A percentile compares a stretch with the other conserved stretches of the same genome.
Conservation (phyloP, 805 yeast species). For the Candida jianshihensis region DNA sequence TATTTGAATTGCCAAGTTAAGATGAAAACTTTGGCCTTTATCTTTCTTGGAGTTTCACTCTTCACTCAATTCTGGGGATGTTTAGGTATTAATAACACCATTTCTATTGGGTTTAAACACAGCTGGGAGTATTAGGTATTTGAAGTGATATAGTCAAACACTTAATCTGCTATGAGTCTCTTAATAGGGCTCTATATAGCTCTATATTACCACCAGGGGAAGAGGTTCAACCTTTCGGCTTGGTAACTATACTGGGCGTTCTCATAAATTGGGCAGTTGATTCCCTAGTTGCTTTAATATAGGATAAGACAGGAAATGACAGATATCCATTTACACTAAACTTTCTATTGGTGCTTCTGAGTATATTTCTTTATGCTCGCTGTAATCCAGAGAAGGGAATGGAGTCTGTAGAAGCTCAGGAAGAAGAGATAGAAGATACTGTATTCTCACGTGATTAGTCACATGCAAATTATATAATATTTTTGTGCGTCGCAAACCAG, state of each 20-base stretch:
- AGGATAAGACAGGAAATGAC: constrained; percentile 31
- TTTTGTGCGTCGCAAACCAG: not conserved
- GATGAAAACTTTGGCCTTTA: constrained; percentile 32
- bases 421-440: not conserved
- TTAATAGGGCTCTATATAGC: constrained; percentile 32
- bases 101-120: constrained; percentile 32
- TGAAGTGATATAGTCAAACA: constrained; percentile 29
- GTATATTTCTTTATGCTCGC: constrained; percentile 20
- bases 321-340: constrained; percentile 33
- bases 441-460: not conserved
- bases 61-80: constrained; percentile 34
- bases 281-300: constrained; percentile 32
- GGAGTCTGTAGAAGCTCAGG: constrained; percentile 2
- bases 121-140: constrained; percentile 38
- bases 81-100: constrained; percentile 24
- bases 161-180: constrained; percentile 28
- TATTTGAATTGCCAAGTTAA: constrained; percentile 22
- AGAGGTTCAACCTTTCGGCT: constrained; percentile 37
- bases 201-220: constrained; percentile 33
- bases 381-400: constrained; percentile 30
- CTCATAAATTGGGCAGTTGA: constrained; percentile 36
- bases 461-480: not conserved
- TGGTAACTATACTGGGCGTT: constrained; percentile 34
- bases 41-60: constrained; percentile 25
- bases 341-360: constrained; percentile 23